These are phyloP conservation scores for Anthracocystis setariae DNA, from an alignment of 1,284 basidiomycete species.

Conservation along the genomic window DNA sequence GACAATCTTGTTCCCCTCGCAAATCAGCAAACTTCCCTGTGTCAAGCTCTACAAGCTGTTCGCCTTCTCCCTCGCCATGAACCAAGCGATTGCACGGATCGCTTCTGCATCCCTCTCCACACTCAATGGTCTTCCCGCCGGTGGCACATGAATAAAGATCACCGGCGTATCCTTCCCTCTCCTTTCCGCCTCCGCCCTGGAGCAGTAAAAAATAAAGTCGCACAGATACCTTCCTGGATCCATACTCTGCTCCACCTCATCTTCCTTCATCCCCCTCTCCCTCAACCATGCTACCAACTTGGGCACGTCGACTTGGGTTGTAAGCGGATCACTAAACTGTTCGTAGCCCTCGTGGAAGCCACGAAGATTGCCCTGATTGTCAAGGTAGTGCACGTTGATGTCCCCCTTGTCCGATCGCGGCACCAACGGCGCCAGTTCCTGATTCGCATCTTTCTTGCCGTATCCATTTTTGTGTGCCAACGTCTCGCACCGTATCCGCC, in stretches of 20 bases:
- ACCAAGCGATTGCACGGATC: conserved; percentile 39
- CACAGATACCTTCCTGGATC: conserved; percentile 50
- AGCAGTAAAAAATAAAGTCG: conserved; percentile 48
- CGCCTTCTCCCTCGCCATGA: conserved; percentile 13
- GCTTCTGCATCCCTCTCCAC: conserved; percentile 20
- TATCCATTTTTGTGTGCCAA: conserved; percentile 46
- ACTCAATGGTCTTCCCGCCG: conserved; percentile 9
- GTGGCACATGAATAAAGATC: conserved; percentile 46
- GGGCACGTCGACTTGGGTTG: conserved; percentile 12
- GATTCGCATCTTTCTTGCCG: conserved; percentile 22
- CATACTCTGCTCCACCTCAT: conserved; percentile 19
- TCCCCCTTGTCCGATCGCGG: neutral
- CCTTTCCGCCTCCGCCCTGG: conserved; percentile 28
- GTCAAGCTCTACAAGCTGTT: neutral
- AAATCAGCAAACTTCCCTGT: conserved; percentile 2
- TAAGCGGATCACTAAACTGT: conserved; percentile 15
- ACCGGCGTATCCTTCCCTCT: conserved; percentile 5
- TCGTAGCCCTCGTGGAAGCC: conserved; percentile 39
- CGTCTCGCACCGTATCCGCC: conserved; percentile 37
- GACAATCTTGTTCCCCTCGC: no score
- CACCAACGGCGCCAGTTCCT: conserved; percentile 11
- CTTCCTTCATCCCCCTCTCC: conserved; percentile 3
- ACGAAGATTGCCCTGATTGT: conserved; percentile 9
- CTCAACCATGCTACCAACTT: conserved; percentile 23
- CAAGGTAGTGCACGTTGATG: conserved; percentile 8